Percentiles rank a stretch among this genome's conserved stretches.
These are phyloP conservation scores for Malus hybrid DNA, from an alignment of 331 rosid genomes.

Conservation along the genomic window DNA sequence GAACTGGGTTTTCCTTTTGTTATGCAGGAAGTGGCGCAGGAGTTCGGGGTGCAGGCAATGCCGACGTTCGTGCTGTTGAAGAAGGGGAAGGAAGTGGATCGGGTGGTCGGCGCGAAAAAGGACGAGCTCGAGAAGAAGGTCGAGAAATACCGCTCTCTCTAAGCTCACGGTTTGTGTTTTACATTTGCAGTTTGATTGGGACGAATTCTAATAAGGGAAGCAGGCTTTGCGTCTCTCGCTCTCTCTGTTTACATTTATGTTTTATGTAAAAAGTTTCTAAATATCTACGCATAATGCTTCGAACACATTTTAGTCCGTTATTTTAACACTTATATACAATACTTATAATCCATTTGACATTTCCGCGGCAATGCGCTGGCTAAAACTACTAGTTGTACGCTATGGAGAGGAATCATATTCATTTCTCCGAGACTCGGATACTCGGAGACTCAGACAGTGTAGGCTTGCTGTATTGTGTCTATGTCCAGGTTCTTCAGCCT, in stretches of 20 bases:
- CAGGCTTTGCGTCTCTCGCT: no score
- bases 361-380: no score
- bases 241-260: no score
- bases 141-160: slow-evolving; percentile 14
- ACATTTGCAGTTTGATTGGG: background rate
- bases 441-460: slow-evolving; percentile 39
- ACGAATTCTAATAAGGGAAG: no score
- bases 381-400: no score
- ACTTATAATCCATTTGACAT: no score
- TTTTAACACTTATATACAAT: no score
- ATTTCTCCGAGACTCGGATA: background rate
- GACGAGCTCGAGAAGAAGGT: slow-evolving; percentile 73
- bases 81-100: slow-evolving; percentile 58
- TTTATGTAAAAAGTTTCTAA: no score
- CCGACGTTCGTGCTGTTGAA: slow-evolving; percentile 76
- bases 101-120: slow-evolving; percentile 61
- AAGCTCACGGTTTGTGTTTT: background rate
- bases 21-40: slow-evolving; percentile 55
- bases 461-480: slow-evolving; percentile 54
- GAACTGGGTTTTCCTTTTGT: background rate
- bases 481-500: slow-evolving; percentile 63
- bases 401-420: no score
- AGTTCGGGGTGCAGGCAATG: slow-evolving; percentile 67
- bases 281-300: no score
- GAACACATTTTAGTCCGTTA: no score